Evolutionary conservation across 495 filamentous ascomycete species (phyloP), one percentile per base, ranked within the genome.

Genomic region (Trichodelitschia bisporula): DNA sequence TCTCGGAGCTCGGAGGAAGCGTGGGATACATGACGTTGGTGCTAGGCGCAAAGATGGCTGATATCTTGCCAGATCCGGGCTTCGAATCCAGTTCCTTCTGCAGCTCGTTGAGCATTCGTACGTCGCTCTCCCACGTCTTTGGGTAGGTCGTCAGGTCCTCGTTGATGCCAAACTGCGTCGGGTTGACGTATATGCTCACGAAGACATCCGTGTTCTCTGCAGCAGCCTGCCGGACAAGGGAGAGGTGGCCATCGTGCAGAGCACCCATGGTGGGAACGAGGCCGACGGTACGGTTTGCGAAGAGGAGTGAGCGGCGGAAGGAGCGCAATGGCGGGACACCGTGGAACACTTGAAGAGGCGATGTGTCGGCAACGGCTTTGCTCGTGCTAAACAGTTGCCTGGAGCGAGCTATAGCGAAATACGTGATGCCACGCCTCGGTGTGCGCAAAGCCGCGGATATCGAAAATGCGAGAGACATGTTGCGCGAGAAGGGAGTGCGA

Each of bases 241-340:
- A 75, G 19, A 93, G 52, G 48, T 97, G 86, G 16, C 86, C 86
- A 35, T 73, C 63, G 49, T 97, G 86, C 0, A 97, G 63, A 11
- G 86, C 86, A 23, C 86, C 86, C 84, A 97, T 93, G 6, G 86
- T 97, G 0, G 86, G 86, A 4, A 97, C 79, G 6, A 97, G 65
- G 26, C 75, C 80, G 29, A 97, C 68, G 12, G 69, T 69, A 19
- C 72, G 66, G 44, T 70, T 60, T 38, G 68, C 58, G 30, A 69
- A 57, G 26, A 72, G 55, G 18, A 84, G 63, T 18, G 67, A 55
- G 1, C 61, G 63, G 11, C 83, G 76, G 53, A 71, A 66, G 41
- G 64, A 47, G 28, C 82, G 79, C 20, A 93, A 59, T 2, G 59
- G 51, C 13, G 69, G 51, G 34, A 83, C 64, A 40, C 73, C 67